Conservation (phyloP, 1,284 basidiomycete species). For the Cystobasidium slooffiae region DNA sequence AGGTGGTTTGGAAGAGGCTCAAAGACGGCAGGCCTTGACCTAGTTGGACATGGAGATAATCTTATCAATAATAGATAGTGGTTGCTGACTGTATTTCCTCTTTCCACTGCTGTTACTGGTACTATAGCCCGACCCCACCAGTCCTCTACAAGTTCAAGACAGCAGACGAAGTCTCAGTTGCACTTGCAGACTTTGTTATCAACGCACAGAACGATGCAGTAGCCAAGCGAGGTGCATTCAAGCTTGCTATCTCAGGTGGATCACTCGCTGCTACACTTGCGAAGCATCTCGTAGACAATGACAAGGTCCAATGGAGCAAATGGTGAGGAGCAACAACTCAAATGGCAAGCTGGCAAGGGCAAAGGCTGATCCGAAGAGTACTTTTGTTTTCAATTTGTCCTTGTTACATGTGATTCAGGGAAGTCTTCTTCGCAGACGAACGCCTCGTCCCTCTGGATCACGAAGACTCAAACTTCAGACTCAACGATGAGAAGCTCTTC, state of each 20-base stretch:
- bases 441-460: slow-evolving; percentile 91
- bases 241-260: slow-evolving; percentile 90
- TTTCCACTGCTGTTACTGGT: not conserved
- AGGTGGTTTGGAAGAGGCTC: too few relatives aligned
- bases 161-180: slow-evolving; percentile 59
- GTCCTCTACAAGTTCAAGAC: slow-evolving; percentile 75
- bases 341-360: not conserved
- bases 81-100: not conserved
- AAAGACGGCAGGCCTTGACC: not conserved
- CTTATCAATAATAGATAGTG: too few relatives aligned
- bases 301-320: slow-evolving; percentile 88
- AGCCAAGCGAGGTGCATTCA: slow-evolving; percentile 84
- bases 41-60: not conserved
- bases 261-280: slow-evolving; percentile 83
- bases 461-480: slow-evolving; percentile 85
- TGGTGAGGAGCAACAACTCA: slow-evolving; percentile 67
- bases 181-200: slow-evolving; percentile 80
- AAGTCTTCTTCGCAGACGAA: slow-evolving; percentile 97
- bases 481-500: slow-evolving; percentile 78
- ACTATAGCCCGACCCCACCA: slow-evolving; percentile 61
- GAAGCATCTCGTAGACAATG: slow-evolving; percentile 70
- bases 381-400: not conserved
- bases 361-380: not conserved
- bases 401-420: slow-evolving; percentile 65
- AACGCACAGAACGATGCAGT: slow-evolving; percentile 89